Evolutionary conservation across 768 basidiomycete species (phyloP).

Genomic region (Trametes sanguinea): DNA sequence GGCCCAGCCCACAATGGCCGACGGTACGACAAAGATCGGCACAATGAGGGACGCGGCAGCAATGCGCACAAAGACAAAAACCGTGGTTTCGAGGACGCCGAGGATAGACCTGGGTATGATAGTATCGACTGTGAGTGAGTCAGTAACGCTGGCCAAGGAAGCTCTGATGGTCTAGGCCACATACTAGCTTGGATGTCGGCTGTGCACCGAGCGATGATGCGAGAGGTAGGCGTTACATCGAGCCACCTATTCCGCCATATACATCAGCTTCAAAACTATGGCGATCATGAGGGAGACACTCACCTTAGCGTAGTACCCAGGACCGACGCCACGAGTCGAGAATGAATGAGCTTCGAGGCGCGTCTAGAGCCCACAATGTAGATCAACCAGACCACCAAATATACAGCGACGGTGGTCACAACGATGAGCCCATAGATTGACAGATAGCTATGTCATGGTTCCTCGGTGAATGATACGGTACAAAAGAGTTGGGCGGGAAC

Average conservation of each 20-base stretch:
- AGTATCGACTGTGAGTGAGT: slow-evolving; percentile 36
- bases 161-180: too few species aligned
- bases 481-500: slow-evolving; percentile 9
- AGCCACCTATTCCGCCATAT: slow-evolving; percentile 41
- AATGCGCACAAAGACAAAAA: slow-evolving; percentile 40
- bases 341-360: slow-evolving; percentile 58
- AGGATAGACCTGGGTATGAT: slow-evolving; percentile 32
- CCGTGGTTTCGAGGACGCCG: slow-evolving; percentile 34
- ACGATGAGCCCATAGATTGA: slow-evolving; percentile 43
- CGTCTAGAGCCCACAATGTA: slow-evolving; percentile 52
- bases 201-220: slow-evolving; percentile 67
- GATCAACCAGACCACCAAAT: slow-evolving; percentile 35
- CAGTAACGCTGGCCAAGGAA: not conserved
- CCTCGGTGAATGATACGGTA: too few species aligned
- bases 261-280: not conserved
- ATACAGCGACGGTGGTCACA: slow-evolving; percentile 34
- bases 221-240: slow-evolving; percentile 52
- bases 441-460: slow-evolving; percentile 46
- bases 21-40: slow-evolving; percentile 44
- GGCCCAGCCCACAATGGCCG: slow-evolving; percentile 36
- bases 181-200: slow-evolving; percentile 54
- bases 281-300: not conserved
- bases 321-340: slow-evolving; percentile 51
- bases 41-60: slow-evolving; percentile 39
- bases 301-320: slow-evolving; percentile 64